phyloP scores from a whole-genome alignment of 257 asterid genomes.

The Solanum sejunctum region DNA sequence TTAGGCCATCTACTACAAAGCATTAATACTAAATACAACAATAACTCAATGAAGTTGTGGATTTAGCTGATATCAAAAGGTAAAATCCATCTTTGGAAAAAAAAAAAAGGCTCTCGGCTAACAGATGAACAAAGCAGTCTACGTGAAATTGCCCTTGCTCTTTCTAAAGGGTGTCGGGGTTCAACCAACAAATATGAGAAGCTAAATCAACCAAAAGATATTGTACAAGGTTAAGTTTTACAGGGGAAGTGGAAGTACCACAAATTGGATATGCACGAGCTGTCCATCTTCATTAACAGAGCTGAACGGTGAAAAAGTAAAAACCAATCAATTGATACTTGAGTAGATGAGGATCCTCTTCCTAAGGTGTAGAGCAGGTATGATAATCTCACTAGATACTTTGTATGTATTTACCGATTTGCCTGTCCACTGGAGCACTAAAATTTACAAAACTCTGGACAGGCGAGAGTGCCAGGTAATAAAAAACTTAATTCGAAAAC shows the following conservation, averaged over 20 bases:
- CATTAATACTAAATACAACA: neutral
- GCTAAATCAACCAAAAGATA: neutral
- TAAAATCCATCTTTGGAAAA: neutral
- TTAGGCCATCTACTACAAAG: neutral
- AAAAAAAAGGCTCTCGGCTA: too few relatives aligned
- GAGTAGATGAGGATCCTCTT: neutral
- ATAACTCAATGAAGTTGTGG: neutral
- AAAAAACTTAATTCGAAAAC: neutral
- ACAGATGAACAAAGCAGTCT: neutral
- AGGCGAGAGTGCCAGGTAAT: neutral
- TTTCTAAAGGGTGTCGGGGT: neutral
- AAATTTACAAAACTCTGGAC: neutral
- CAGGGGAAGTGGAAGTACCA: neutral
- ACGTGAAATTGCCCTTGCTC: neutral
- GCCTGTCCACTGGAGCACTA: neutral
- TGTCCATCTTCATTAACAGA: neutral
- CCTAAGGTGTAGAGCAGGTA: neutral
- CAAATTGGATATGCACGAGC: neutral
- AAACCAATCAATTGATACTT: neutral
- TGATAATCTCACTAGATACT: neutral
- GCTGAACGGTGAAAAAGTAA: neutral
- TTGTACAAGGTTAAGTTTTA: neutral
- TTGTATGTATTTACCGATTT: neutral
- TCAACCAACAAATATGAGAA: neutral
- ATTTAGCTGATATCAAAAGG: neutral